Evolutionary conservation across 1,284 basidiomycete species (phyloP), one percentile per base, ranked within the genome.

Genomic region (Termitomyces sp.): DNA sequence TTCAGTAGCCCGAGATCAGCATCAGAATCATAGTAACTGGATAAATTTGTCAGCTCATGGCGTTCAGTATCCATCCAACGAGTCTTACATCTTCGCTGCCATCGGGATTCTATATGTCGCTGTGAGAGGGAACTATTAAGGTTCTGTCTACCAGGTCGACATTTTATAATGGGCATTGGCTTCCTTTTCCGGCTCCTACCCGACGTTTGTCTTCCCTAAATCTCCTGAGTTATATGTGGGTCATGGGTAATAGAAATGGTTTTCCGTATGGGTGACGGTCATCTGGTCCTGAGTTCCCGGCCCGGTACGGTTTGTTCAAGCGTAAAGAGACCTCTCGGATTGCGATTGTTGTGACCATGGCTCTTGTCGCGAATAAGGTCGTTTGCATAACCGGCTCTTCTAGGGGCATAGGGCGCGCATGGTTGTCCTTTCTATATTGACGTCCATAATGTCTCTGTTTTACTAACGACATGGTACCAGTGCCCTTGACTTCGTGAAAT

Each of bases 361-460:
- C 72, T 52, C 72, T 88, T 26, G 78, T 88, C 12, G 66, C 72
- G 12, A 74, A 77, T 64, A 89, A 89, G 65, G 70, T 88, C 28
- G 82, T 89, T 17, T 81, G 82, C 57, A 84, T 91, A 62, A 91
- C 88, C 12, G 89, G 90, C 31, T 78, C 85, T 17, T 88, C 86
- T n/a, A 77, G 84, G 55, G 88, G 90, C n/a, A 92, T 92, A 54
- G 89, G 90, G 17, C 77, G 84, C 47, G 86, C 83, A n/a, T 86
- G 83, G 72, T 73, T n/a, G 21, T 12, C 6, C 38, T 54, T 45
- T 42, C 26, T 26, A 42, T 47, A 17, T 36, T 15, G 15, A 38
- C n/a, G 12, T 28, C 21, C 17, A 34, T 10, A 28, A 17, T 21
- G 36, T 49, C 52, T 4, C 10, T 31, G 36, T 26, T 5, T 53